phyloP scores from a whole-genome alignment of 352 stramenopile genomes.

The Aphanomyces invadans region DNA sequence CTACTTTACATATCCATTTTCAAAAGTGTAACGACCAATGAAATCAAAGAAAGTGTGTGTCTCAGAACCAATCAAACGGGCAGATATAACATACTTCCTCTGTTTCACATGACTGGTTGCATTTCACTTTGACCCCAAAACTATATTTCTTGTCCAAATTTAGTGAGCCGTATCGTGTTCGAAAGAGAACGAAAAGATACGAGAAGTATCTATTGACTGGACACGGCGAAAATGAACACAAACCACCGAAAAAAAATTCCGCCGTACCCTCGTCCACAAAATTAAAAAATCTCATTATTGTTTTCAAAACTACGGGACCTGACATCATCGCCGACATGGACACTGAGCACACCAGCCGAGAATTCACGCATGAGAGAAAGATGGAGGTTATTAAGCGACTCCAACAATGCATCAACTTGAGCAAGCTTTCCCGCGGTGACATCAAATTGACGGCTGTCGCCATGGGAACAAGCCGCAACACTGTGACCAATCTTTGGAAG shows the following conservation, averaged over 20 bases:
- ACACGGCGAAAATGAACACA: background rate
- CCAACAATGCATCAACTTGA: background rate
- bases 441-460: background rate
- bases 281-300: background rate
- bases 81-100: background rate
- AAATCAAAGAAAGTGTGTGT: too few species aligned
- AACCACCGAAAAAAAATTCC: too few species aligned
- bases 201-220: background rate
- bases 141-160: background rate
- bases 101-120: background rate
- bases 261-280: background rate
- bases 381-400: background rate
- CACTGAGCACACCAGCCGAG: background rate
- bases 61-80: background rate
- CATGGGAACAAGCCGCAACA: background rate
- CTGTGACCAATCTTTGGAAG: background rate
- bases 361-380: background rate
- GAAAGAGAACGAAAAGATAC: background rate
- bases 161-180: background rate
- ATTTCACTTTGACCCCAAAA: background rate
- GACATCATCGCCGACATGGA: background rate
- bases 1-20: too few species aligned
- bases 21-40: too few species aligned
- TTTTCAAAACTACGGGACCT: background rate
- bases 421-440: background rate